Evolutionary conservation across 108 stramenopile species (phyloP), one percentile per base, ranked within the genome.

Genomic region (Nannochloropsis gaditana): DNA sequence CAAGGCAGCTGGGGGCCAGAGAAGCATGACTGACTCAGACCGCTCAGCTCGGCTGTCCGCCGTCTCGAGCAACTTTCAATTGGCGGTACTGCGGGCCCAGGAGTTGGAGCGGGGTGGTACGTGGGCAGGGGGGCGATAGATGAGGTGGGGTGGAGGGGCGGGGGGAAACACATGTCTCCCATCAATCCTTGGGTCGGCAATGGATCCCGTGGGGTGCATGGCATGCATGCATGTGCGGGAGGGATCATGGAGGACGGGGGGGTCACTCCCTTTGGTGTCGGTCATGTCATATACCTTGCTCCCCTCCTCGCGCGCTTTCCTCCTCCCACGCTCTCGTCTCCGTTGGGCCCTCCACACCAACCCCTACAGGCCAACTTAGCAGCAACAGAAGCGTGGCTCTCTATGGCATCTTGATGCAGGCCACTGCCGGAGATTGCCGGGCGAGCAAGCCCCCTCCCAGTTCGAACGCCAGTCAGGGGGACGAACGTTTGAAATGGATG

Each of bases 91-190:
- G 3, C 59, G 59, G 59, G 15, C 59, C 19, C 59, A 73, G 59
- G 59, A 73, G 59, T 73, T 73, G 59, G 59, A 73, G 8, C 59
- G 59, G n/a, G n/a, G 59, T 73, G 59, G 59, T 73, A 73, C 59
- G 59, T 73, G 59, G 3, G n/a, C 59, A 73, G 15, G 59, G 59
- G 59, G 19, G 59, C n/a, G 59, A n/a, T 73, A 2, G 59, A 3
- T 4, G 59, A 15, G 19, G 5, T 6, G 4, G 59, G 59, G 59
- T 15, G 59, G 59, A 73, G n/a, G 59, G n/a, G 19, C 2, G 59
- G 59, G 8, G 59, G 59, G n/a, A 6, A n/a, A 73, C n/a, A 15
- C 5, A 73, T 73, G 8, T 73, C 59, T 50, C 11, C 11, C 11
- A 50, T 15, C 47, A 50, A 15, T 0, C 15, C 47, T 73, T 15